Evolutionary conservation across 2,329 filamentous ascomycete genomes (phyloP).

Genomic region (Trichoderma sp.): DNA sequence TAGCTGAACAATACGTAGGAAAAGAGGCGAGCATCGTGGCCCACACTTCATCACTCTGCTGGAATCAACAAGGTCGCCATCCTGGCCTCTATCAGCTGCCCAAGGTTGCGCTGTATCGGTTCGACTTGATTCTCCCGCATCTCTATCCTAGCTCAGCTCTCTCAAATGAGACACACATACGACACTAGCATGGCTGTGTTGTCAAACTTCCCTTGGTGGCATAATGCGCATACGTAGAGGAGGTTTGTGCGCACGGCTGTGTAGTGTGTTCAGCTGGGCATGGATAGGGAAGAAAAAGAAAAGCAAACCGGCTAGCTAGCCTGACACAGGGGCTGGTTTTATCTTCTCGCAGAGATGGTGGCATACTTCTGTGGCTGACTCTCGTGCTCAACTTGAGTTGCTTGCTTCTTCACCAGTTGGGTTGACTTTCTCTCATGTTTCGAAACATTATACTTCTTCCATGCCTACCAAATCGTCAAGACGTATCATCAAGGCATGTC

Average conservation of each 20-base stretch:
- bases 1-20: not conserved
- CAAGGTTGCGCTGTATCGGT: not conserved
- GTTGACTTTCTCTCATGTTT: not conserved
- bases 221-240: not conserved
- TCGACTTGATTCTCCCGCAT: not conserved
- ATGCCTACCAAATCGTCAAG: not conserved
- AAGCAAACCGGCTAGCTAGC: not conserved
- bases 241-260: not conserved
- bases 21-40: not conserved
- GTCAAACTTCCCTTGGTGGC: not conserved
- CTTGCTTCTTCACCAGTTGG: not conserved
- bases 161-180: constrained; percentile 4
- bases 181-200: not conserved
- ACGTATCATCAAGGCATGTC: not conserved
- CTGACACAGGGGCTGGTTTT: not conserved
- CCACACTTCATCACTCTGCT: not conserved
- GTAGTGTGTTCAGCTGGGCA: constrained; percentile 14
- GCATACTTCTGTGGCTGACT: not conserved
- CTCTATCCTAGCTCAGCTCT: not conserved
- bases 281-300: not conserved
- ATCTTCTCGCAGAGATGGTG: not conserved
- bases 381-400: not conserved
- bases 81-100: not conserved
- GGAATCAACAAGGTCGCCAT: not conserved
- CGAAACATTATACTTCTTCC: not conserved